Conservation (phyloP, 129 eudicot species). For the Saussurea involucrata region DNA sequence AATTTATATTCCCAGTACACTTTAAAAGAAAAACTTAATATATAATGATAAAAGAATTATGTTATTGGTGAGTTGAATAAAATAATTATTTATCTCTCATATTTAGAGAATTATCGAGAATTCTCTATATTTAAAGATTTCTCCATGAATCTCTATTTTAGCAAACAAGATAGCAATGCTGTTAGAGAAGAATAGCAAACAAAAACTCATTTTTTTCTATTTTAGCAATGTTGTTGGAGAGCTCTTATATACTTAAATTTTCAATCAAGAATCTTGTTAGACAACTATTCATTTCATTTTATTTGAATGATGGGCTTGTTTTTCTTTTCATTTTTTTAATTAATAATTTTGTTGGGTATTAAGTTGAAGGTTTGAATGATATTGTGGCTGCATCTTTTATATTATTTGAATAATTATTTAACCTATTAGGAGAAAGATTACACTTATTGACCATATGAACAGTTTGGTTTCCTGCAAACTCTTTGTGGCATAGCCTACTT, state of each 20-base stretch:
- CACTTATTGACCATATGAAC: not conserved
- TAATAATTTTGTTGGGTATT: constrained; percentile 13
- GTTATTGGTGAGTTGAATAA: too few species aligned
- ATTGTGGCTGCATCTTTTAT: constrained; percentile 2
- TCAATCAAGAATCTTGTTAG: constrained; percentile 17
- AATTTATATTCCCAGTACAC: too few species aligned
- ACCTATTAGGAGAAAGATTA: constrained; percentile 20
- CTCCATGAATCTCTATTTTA: too few species aligned
- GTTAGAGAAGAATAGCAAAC: too few species aligned
- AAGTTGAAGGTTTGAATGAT: constrained; percentile 19
- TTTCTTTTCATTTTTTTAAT: constrained; percentile 1
- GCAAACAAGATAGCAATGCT: too few species aligned
- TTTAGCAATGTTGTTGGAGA: too few species aligned
- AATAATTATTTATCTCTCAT: too few species aligned
- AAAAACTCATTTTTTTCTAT: too few species aligned
- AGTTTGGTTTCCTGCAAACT: constrained; percentile 24
- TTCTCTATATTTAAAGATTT: too few species aligned
- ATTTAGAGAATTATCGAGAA: too few species aligned
- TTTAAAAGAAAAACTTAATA: too few species aligned
- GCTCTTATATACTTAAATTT: constrained; percentile 4
- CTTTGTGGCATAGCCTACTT: constrained; percentile 8
- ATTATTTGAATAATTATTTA: not conserved
- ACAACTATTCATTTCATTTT: constrained; percentile 22
- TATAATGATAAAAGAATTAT: too few species aligned
- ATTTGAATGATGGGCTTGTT: constrained; percentile 8